Base-by-base conservation (phyloP, 2,329 filamentous ascomycete genomes). In the Colletotrichum filicis region DNA sequence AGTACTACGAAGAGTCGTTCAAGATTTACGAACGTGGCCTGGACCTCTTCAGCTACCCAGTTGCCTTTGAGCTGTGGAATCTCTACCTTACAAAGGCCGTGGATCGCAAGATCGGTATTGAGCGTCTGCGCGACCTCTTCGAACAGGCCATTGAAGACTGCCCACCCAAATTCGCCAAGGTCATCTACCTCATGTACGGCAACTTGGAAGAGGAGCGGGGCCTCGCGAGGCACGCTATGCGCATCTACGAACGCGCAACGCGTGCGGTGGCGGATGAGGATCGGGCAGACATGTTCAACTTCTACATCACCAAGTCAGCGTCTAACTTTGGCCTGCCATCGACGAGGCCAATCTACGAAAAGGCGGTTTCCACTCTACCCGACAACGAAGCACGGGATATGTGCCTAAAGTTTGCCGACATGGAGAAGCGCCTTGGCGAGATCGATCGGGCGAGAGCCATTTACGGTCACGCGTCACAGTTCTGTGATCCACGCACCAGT, bases 1-100 rank as follows among this genome's bases (percentile, higher is more conserved):
- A 95, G 73, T 99, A 98, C 83, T 98, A 93, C 79, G 97, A 99
- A 82, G 97, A 99, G 78, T 97, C 94, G 2, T 99, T 98, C 91
- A 98, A 98, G 85, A 89, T 98, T 59, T 99, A 97, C 81, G 97
- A 99, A 83, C 92, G 97, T 74, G 97, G 97, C 2, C 87, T 99
- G 49, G 97, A 99, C 82, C 92, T 99, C n/a, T 99, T 99, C 88
- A 97, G 92, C 82, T 99, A 98, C 79, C 97, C 97, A 0, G 96
- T 98, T 22, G 97, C 97, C 19, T 99, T 99, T 82, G 97, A 99
- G 85, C 88, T 99, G 26, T 99, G 97, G 97, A 99, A 99, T 78
- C 85, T 99, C 9, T 99, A 99, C 82, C 90, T 99, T 68, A 98
- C 95, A 67, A 99, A 99, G 84, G 97, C 97, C 0, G 95, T 98